A percentile compares a stretch with the other conserved stretches of the same genome.
Conservation (phyloP, 2,329 filamentous ascomycete genomes). For the Hymenoscyphus salicellus region DNA sequence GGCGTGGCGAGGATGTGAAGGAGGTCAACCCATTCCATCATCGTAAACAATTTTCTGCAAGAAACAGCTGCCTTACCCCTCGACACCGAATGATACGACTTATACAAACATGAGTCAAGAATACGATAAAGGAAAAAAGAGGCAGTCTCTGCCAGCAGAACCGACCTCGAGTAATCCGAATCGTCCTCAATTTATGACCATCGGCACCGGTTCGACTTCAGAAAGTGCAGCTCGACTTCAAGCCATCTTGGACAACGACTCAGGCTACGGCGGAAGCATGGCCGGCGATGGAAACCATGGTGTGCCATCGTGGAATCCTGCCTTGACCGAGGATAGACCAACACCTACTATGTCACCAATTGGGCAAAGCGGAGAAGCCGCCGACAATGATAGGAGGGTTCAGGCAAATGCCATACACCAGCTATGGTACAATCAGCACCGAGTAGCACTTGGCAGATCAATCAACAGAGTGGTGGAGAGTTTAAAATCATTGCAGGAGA, state of each 20-base stretch:
- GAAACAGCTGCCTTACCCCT: background rate
- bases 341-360: slow-evolving; percentile 40
- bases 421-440: slow-evolving; percentile 91
- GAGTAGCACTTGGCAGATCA: slow-evolving; percentile 78
- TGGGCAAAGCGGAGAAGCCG: slow-evolving; percentile 35
- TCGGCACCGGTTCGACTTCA: slow-evolving; percentile 77
- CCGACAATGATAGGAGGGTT: slow-evolving; percentile 62
- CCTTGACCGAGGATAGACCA: slow-evolving; percentile 47
- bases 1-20: background rate
- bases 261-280: slow-evolving; percentile 84
- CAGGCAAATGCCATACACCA: slow-evolving; percentile 86
- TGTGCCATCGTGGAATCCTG: slow-evolving; percentile 44
- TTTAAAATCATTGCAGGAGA: slow-evolving; percentile 77
- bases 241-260: slow-evolving; percentile 79
- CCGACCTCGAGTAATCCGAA: slow-evolving; percentile 17
- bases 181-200: slow-evolving; percentile 75
- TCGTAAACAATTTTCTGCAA: slow-evolving; percentile 21
- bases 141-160: slow-evolving; percentile 19
- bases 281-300: slow-evolving; percentile 55
- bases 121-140: slow-evolving; percentile 53
- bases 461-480: slow-evolving; percentile 85
- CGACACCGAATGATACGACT: slow-evolving; percentile 17
- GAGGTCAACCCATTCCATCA: background rate
- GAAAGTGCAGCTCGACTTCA: slow-evolving; percentile 79
- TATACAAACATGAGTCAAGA: slow-evolving; percentile 56